Percentiles rank a stretch among this genome's conserved stretches.
These are phyloP conservation scores for Mycena maculata DNA, from an alignment of 768 basidiomycete genomes.

Conservation along the genomic window DNA sequence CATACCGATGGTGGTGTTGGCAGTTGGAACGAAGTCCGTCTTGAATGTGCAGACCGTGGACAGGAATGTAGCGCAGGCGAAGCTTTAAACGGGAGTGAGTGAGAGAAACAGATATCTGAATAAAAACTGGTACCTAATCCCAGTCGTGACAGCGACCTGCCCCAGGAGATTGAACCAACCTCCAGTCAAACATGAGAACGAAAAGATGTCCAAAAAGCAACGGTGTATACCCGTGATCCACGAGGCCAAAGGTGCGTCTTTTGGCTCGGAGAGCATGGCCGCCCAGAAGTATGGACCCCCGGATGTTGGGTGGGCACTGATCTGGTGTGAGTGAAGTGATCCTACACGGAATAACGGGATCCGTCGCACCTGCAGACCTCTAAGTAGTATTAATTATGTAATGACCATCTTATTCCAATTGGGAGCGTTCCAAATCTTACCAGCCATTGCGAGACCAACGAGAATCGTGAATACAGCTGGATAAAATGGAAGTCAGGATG, in stretches of 20 bases:
- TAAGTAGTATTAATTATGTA: slow-evolving; percentile 31
- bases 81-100: slow-evolving; percentile 49
- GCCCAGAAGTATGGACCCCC: slow-evolving; percentile 87
- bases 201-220: not conserved
- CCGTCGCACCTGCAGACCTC: slow-evolving; percentile 60
- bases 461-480: slow-evolving; percentile 75
- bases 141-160: slow-evolving; percentile 82
- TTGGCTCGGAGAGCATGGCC: slow-evolving; percentile 73
- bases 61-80: slow-evolving; percentile 75
- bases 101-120: not conserved
- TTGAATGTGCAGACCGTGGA: slow-evolving; percentile 72
- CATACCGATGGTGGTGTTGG: slow-evolving; percentile 72
- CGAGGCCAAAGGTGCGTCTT: slow-evolving; percentile 71
- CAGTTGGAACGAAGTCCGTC: slow-evolving; percentile 66
- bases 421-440: slow-evolving; percentile 45
- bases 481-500: not conserved
- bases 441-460: slow-evolving; percentile 82
- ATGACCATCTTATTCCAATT: no score
- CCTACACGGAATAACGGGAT: not conserved
- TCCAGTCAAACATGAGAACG: slow-evolving; percentile 27
- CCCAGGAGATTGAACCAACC: slow-evolving; percentile 81
- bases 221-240: slow-evolving; percentile 73
- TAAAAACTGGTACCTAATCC: slow-evolving; percentile 61
- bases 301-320: slow-evolving; percentile 75
- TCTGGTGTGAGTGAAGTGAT: slow-evolving; percentile 18